Conservation (phyloP, 2,329 filamentous ascomycete genomes). For the Polytolypa hystricis region DNA sequence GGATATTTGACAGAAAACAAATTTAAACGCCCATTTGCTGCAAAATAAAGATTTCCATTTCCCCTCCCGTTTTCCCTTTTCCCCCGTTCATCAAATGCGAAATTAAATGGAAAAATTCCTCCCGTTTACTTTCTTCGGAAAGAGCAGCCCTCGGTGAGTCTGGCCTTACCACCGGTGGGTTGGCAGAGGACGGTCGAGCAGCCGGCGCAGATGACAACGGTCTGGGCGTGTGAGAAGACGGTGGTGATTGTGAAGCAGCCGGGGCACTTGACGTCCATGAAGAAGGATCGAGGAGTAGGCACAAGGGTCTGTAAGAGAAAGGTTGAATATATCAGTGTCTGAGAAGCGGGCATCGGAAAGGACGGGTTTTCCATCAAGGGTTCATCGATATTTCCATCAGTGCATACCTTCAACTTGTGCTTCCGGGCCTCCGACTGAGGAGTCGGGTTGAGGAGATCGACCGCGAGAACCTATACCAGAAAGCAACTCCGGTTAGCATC, state of each 20-base stretch:
- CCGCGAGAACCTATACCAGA: constrained; percentile 80
- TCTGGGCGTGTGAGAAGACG: constrained; percentile 99
- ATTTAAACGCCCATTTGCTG: constrained; percentile 16
- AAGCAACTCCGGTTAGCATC: constrained; percentile 7
- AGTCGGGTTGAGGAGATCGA: constrained; percentile 99
- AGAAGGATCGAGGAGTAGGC: constrained; percentile 95
- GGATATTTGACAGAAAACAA: constrained; percentile 4
- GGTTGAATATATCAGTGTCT: constrained; percentile 3
- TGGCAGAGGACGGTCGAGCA: constrained; percentile 99
- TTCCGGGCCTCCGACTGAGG: constrained; percentile 97
- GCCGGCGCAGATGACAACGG: constrained; percentile 98
- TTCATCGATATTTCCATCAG: not conserved
- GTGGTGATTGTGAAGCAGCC: constrained; percentile 99
- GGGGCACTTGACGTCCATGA: constrained; percentile 99
- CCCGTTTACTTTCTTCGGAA: constrained; percentile 92
- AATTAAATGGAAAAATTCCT: constrained; percentile 3
- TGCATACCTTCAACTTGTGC: constrained; percentile 98
- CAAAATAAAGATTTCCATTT: no score
- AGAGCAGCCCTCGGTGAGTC: constrained; percentile 98
- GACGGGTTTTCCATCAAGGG: not conserved
- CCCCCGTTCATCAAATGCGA: constrained; percentile 13
- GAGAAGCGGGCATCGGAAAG: not conserved
- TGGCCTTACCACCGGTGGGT: constrained; percentile 97
- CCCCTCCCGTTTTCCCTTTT: no score
- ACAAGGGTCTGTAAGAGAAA: constrained; percentile 63